Evolutionary conservation across 73 alveolate species (phyloP).

Genomic region (Paramecium pentaurelia): DNA sequence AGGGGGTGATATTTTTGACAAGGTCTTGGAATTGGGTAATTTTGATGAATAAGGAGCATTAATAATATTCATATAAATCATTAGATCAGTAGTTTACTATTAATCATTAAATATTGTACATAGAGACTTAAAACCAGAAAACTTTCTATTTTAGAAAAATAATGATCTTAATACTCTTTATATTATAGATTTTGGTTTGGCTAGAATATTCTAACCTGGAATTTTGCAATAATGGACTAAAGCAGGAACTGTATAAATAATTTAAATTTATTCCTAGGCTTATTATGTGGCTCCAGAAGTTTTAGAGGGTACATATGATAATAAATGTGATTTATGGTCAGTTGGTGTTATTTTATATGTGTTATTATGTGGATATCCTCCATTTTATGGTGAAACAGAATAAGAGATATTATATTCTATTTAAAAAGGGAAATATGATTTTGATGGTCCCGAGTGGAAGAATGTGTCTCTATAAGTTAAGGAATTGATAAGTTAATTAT

Average conservation of each 20-base stretch:
- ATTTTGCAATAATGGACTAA: slow-evolving; percentile 12
- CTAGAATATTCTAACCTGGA: background rate
- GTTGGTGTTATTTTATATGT: slow-evolving; percentile 69
- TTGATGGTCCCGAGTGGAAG: slow-evolving; percentile 65
- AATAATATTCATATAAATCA: slow-evolving; percentile 21
- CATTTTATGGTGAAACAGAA: slow-evolving; percentile 70
- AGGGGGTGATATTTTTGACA: slow-evolving; percentile 62
- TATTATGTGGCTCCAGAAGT: slow-evolving; percentile 80
- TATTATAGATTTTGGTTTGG: slow-evolving; percentile 32
- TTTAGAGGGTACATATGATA: slow-evolving; percentile 61
- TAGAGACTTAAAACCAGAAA: slow-evolving; percentile 54
- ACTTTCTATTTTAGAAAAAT: slow-evolving; percentile 27
- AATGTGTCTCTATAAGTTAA: slow-evolving; percentile 61
- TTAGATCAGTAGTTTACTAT: slow-evolving; percentile 50
- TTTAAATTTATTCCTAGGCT: background rate
- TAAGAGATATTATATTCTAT: slow-evolving; percentile 63
- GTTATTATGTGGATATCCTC: slow-evolving; percentile 68
- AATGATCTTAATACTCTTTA: slow-evolving; percentile 41
- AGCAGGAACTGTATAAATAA: slow-evolving; percentile 64
- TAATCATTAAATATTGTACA: slow-evolving; percentile 48
- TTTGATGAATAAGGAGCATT: slow-evolving; percentile 40
- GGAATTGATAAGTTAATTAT: slow-evolving; percentile 64
- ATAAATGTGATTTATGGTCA: slow-evolving; percentile 72
- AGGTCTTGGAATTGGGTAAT: slow-evolving; percentile 42
- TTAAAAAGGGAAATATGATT: slow-evolving; percentile 54